phyloP scores from a whole-genome alignment of 768 basidiomycete genomes.

The Termitomyces sp. region DNA sequence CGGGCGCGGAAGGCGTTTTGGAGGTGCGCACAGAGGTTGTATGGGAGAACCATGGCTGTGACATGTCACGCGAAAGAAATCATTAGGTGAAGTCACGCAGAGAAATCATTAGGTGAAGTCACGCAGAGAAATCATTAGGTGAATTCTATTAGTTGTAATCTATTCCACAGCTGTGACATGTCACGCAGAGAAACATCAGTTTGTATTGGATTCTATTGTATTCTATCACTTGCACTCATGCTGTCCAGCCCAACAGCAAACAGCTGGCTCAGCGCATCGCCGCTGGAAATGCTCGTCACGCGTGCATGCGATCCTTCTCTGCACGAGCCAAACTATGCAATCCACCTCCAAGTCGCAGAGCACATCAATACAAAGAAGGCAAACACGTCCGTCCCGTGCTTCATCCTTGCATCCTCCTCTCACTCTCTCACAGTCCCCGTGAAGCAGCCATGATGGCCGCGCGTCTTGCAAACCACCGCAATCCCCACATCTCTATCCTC shows the following conservation, averaged over 20 bases:
- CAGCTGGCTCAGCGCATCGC: conserved; percentile 51
- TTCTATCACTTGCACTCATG: conserved; percentile 25
- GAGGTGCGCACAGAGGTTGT: conserved; percentile 84
- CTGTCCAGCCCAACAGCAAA: conserved; percentile 42
- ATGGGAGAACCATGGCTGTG: conserved; percentile 49
- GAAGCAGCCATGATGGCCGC: conserved; percentile 87
- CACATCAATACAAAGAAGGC: conserved; percentile 93
- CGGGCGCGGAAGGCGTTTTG: conserved; percentile 92
- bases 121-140: neutral
- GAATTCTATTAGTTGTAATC: too few relatives aligned
- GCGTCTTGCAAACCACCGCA: conserved; percentile 84
- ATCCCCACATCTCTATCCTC: conserved; percentile 86
- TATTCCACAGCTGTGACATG: too few relatives aligned
- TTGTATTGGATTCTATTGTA: too few relatives aligned
- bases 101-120: too few relatives aligned
- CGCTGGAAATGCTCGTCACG: conserved; percentile 66
- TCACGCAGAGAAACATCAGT: too few relatives aligned
- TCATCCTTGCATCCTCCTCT: neutral
- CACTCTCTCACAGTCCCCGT: conserved; percentile 54
- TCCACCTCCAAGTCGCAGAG: conserved; percentile 92
- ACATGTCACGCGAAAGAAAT: neutral
- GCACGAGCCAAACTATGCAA: conserved; percentile 85
- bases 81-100: too few relatives aligned
- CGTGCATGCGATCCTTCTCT: conserved; percentile 84
- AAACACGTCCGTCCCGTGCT: conserved; percentile 62